Base-by-base conservation (phyloP, 441 rosid genomes). In the Arabidopsis hybrid region DNA sequence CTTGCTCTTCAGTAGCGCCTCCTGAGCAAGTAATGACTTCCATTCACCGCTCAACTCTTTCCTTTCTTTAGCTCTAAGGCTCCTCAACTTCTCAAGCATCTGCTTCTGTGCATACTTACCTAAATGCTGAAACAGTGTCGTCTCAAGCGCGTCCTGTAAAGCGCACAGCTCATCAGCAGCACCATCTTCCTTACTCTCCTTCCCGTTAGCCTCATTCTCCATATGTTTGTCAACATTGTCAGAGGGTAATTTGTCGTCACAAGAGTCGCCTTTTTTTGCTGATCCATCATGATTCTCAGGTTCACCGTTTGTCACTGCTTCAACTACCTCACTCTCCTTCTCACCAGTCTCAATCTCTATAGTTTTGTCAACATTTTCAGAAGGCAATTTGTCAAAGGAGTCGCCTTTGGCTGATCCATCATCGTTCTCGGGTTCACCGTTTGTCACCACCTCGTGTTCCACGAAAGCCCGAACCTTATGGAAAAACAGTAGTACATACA, bases 21-120 rank as follows among this genome's bases (percentile, higher is more conserved):
- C 50, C 18, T 14, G 8, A 45, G 1, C 64, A 56, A 73, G 40
- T 57, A 73, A 35, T 36, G 71, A 34, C 11, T 55, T 64, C 76
- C 76, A 72, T 31, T 72, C 65, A 7, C 31, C 32, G 38, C 65
- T 55, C 40, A 63, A 1, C 64, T 43, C 57, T 64, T 72, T 68
- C 55, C 49, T 55, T 21, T 72, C 38, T 39, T 72, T 35, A 10
- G 50, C 47, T 17, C 31, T 13, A n/a, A 72, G 12, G 8, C 0
- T 62, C 36, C 3, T 62, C 69, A 62, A 42, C 14, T 72, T 62
- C 56, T 17, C 8, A 53, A 62, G 36, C 62, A 62, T 62, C 36
- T 34, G 26, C 1, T 18, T 63, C 34, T 53, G 51, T 34, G 70
- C 56, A 53, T 14, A 38, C 1, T 6, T 40, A 1, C 64, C 42